A percentile compares a stretch with the other conserved stretches of the same genome.
Conservation (phyloP, 2,329 filamentous ascomycete species). For the Dactylellina leptospora region DNA sequence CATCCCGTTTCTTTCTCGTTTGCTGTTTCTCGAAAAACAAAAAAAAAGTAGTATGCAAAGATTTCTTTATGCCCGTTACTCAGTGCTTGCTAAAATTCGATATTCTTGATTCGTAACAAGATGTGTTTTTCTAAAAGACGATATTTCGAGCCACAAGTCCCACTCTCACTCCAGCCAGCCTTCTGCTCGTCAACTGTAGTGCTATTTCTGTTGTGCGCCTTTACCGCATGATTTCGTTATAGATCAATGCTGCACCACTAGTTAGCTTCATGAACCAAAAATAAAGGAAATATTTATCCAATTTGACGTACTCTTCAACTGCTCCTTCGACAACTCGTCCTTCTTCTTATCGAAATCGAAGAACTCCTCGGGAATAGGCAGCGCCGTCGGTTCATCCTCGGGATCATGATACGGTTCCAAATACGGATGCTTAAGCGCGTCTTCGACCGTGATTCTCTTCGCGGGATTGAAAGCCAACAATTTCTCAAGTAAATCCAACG, state of each 20-base stretch:
- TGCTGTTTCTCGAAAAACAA: too few relatives aligned
- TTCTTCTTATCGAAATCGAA: slow-evolving; percentile 99
- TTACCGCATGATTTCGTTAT: slow-evolving; percentile 87
- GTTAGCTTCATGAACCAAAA: slow-evolving; percentile 30
- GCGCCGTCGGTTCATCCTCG: slow-evolving; percentile 95
- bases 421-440: slow-evolving; percentile 96
- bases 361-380: slow-evolving; percentile 97
- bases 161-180: background rate
- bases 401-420: slow-evolving; percentile 98
- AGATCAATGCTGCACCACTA: slow-evolving; percentile 74
- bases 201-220: background rate
- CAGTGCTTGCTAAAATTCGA: background rate
- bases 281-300: background rate
- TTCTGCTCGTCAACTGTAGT: background rate
- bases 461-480: slow-evolving; percentile 97
- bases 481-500: slow-evolving; percentile 92
- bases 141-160: background rate
- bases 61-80: background rate
- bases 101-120: background rate
- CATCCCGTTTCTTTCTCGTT: background rate
- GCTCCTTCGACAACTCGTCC: slow-evolving; percentile 97
- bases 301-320: slow-evolving; percentile 78
- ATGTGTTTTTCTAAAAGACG: background rate
- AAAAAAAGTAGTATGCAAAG: background rate
- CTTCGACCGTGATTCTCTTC: slow-evolving; percentile 97